Conservation (phyloP, 1,284 basidiomycete genomes). For the Melampsora larici-populina region DNA sequence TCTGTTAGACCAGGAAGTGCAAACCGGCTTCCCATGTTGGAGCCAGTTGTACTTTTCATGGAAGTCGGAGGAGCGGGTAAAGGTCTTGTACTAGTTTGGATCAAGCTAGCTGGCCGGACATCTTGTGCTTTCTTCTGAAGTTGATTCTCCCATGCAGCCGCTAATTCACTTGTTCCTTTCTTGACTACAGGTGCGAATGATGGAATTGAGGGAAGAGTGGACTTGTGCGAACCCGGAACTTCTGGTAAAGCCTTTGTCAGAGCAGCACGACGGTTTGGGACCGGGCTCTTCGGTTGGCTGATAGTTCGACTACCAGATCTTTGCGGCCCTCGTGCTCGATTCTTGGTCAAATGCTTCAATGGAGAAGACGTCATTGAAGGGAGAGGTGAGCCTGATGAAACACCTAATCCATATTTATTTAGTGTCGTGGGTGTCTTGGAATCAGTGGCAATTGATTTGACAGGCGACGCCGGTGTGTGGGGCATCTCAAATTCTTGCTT, state of each 20-base stretch:
- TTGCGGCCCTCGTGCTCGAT: constrained; percentile 9
- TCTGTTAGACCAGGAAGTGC: constrained; percentile 2
- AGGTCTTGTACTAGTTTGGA: constrained; percentile 14
- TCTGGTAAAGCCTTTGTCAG: neutral
- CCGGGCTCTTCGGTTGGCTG: constrained; percentile 3
- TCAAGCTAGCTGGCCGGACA: neutral
- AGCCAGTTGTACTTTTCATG: neutral
- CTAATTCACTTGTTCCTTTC: constrained; percentile 35
- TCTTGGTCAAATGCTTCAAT: constrained; percentile 18
- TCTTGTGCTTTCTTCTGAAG: neutral
- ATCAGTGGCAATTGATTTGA: neutral
- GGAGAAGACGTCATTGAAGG: constrained; percentile 11
- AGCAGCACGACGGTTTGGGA: neutral
- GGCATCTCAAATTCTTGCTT: constrained; percentile 19
- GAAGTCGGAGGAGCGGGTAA: constrained; percentile 23
- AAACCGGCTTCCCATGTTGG: neutral
- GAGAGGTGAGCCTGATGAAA: neutral
- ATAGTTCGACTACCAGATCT: constrained; percentile 4
- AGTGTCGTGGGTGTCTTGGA: neutral
- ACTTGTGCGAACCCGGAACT: neutral
- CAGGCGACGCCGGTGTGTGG: neutral
- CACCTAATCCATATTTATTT: neutral
- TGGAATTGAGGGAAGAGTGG: constrained; percentile 25
- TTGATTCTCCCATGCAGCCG: constrained; percentile 34
- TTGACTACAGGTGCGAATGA: constrained; percentile 28